A percentile compares a stretch with the other conserved stretches of the same genome.
These are phyloP conservation scores for Irpex rosettiformis DNA, from an alignment of 1,284 basidiomycete species.

Conservation along the genomic window DNA sequence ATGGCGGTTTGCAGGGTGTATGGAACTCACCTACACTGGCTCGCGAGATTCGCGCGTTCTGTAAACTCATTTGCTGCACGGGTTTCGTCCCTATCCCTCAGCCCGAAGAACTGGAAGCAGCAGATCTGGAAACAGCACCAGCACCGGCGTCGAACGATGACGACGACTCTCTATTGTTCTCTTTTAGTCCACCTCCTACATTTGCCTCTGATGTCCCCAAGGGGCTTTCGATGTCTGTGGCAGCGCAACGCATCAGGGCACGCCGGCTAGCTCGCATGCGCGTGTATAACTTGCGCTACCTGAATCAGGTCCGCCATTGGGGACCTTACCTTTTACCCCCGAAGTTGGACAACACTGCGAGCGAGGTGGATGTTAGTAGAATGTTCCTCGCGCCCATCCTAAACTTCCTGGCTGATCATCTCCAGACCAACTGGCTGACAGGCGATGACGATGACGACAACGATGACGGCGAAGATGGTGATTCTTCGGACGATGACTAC, in stretches of 20 bases:
- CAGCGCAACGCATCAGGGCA: constrained; percentile 23
- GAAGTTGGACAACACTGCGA: background rate
- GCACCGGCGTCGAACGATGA: background rate
- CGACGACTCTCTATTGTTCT: background rate
- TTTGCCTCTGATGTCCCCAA: background rate
- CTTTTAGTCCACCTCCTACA: too few species aligned
- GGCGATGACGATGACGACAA: constrained; percentile 22
- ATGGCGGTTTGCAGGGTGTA: constrained; percentile 16
- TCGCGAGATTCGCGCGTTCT: constrained; percentile 15
- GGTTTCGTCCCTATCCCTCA: constrained; percentile 17
- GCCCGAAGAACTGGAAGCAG: background rate
- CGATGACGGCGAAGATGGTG: constrained; percentile 19
- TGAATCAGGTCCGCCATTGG: constrained; percentile 38
- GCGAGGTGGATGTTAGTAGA: background rate
- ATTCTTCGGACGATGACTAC: background rate
- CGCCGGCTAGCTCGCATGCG: constrained; percentile 30
- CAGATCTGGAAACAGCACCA: background rate
- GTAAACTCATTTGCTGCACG: constrained; percentile 16
- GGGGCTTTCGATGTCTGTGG: constrained; percentile 13
- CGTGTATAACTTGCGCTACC: constrained; percentile 46
- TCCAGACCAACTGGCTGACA: constrained; percentile 2
- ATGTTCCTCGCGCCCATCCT: constrained; percentile 2
- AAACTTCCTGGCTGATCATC: constrained; percentile 4
- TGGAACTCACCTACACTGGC: constrained; percentile 20
- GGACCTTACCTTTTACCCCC: constrained; percentile 40